Conservation (phyloP, 352 stramenopile species). For the Thalassiosira ordinaria region DNA sequence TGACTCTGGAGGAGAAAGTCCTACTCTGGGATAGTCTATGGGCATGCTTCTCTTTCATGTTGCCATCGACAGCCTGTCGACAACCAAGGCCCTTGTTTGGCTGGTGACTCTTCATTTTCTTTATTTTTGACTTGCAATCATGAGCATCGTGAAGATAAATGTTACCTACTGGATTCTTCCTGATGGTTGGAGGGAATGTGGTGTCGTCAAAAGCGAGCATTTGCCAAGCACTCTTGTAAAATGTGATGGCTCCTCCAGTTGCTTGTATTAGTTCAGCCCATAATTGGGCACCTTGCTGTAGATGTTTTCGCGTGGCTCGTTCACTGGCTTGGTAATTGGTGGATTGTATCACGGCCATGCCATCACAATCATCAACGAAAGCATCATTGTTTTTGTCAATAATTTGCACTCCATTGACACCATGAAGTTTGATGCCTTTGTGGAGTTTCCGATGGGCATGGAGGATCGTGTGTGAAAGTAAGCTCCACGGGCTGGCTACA, state of each 20-base stretch:
- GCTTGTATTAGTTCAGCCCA: not conserved
- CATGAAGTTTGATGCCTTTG: not conserved
- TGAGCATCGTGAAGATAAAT: not conserved
- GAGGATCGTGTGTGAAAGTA: not conserved
- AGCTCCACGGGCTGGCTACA: conserved; percentile 1
- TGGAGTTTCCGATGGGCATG: not conserved
- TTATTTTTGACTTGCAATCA: not conserved
- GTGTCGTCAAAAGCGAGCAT: not conserved
- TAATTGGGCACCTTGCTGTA: not conserved
- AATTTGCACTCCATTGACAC: not conserved
- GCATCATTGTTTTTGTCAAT: conserved; percentile 12
- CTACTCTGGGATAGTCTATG: not conserved
- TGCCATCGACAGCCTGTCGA: not conserved
- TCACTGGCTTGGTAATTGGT: not conserved
- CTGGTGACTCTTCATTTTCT: not conserved
- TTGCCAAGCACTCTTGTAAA: conserved; percentile 7
- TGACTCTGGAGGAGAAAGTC: not conserved
- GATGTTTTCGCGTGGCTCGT: not conserved
- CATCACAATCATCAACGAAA: conserved; percentile 21
- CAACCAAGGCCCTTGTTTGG: conserved; percentile 19
- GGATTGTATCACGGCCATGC: not conserved
- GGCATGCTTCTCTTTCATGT: not conserved
- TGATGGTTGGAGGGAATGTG: not conserved
- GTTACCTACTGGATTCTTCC: not conserved
- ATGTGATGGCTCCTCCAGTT: conserved; percentile 6